A percentile compares a stretch with the other conserved stretches of the same genome.
Conservation (phyloP, 78 protist species). For the Dictyostelium purpureum region DNA sequence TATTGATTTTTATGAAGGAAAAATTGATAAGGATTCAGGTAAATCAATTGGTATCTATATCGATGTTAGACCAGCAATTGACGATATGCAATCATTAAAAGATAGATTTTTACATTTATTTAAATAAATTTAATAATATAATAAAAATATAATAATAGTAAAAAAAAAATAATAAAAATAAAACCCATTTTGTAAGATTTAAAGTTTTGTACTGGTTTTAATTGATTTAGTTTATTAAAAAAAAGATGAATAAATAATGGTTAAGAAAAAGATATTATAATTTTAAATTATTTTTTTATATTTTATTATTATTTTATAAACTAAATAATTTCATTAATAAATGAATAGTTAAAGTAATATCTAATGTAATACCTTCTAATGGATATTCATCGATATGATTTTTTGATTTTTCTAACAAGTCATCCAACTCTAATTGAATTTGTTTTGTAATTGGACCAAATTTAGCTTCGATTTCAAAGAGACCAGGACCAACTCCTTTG, state of each 20-base stretch:
- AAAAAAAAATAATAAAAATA: neutral
- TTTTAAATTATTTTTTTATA: neutral
- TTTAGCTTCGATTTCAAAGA: constrained; percentile 73
- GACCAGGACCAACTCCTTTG: constrained; percentile 37
- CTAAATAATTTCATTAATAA: constrained; percentile 52
- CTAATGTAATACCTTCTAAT: constrained; percentile 66
- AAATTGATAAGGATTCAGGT: constrained; percentile 26
- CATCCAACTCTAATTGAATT: constrained; percentile 33
- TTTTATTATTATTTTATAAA: constrained; percentile 4
- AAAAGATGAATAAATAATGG: neutral
- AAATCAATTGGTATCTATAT: constrained; percentile 74
- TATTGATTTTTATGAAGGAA: constrained; percentile 88
- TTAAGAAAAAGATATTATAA: neutral
- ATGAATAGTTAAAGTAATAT: constrained; percentile 64
- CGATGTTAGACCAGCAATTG: constrained; percentile 81
- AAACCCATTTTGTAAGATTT: neutral
- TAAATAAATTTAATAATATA: neutral
- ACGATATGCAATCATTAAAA: constrained; percentile 29
- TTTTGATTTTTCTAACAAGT: constrained; percentile 23
- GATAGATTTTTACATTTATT: constrained; percentile 46
- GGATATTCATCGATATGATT: constrained; percentile 59
- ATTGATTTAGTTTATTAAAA: no score
- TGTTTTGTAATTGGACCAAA: constrained; percentile 36
- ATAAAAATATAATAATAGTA: neutral
- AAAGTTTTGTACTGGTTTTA: no score